Percentiles rank a stretch among this genome's conserved stretches.
Evolutionary conservation across 73 alveolate species (phyloP).

Genomic region (Stentor coeruleus): DNA sequence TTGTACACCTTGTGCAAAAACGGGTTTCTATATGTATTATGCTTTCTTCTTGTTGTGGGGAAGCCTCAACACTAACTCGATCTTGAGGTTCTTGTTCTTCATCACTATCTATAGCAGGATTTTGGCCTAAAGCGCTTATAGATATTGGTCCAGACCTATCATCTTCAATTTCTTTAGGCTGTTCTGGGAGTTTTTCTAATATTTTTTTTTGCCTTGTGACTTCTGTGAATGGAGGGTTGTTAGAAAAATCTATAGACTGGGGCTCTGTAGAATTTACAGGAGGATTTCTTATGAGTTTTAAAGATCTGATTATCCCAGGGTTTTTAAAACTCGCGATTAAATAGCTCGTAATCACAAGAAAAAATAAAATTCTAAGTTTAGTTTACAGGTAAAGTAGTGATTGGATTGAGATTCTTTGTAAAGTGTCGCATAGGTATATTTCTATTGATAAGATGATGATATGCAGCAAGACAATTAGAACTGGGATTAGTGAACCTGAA

Average conservation of each 20-base stretch:
- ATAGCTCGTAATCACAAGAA: neutral
- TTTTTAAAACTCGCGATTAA: neutral
- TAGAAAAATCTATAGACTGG: neutral
- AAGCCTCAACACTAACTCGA: neutral
- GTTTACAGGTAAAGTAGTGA: neutral
- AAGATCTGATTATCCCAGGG: slow-evolving; percentile 1
- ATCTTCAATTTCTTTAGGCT: slow-evolving; percentile 19
- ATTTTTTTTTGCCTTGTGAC: neutral
- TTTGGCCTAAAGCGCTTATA: slow-evolving; percentile 15
- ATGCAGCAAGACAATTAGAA: neutral
- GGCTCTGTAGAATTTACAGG: neutral
- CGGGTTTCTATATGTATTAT: slow-evolving; percentile 28
- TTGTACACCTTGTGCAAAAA: slow-evolving; percentile 64
- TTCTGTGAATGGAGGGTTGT: neutral
- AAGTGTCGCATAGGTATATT: neutral
- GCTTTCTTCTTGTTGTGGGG: neutral
- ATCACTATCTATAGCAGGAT: neutral
- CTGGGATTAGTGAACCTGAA: neutral
- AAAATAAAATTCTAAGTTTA: neutral
- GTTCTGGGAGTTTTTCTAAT: neutral
- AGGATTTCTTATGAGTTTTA: neutral
- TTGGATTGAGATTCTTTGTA: neutral
- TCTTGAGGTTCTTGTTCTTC: slow-evolving; percentile 7
- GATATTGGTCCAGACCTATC: slow-evolving; percentile 17
- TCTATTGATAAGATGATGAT: neutral